Evolutionary conservation across 352 stramenopile species (phyloP), one percentile per base, ranked within the genome.

Genomic region (Pythium biforme): DNA sequence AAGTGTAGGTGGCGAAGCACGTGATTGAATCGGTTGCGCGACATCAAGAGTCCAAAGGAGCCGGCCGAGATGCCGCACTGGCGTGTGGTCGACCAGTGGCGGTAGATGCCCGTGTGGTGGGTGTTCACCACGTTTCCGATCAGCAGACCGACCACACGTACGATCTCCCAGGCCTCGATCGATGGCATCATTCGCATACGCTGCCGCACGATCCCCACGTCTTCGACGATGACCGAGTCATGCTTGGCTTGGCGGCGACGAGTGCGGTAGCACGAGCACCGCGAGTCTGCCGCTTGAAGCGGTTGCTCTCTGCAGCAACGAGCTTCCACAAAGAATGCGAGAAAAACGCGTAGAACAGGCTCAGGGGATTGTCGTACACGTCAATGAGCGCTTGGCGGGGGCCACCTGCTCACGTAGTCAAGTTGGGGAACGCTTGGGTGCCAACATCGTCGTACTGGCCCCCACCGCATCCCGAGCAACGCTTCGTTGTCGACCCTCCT

Each of bases 261-360:
- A 49, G 15, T 1, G 25, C 55, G 7, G 3, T 19, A 3, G 49
- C 49, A 7, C 62, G 48, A 15, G 27, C n/a, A 7, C 46, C 55
- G 4, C 66, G 46, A 4, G 51, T 45, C 53, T 72, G 59, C 0
- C 34, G 45, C 1, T 53, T 37, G 56, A 71, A 74, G 0, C 59
- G 61, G 23, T 76, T 79, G 0, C 59, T 69, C 47, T 73, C 65
- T 0, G 11, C 15, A 6, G 31, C 20, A 8, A 76, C 72, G 0
- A 10, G 4, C 4, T 62, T 56, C 65, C 55, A 69, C 25, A 76
- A 19, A 0, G 55, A 41, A n/a, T 61, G 67, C 1, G 56, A 52
- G 33, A 74, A 45, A 22, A 70, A 68, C 17, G 57, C 66, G 46
- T 71, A 73, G 45, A 79, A 72, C 9, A 45, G 31, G 23, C 26